phyloP scores from a whole-genome alignment of 2,329 filamentous ascomycete species.

The Hypoxylon sp. region DNA sequence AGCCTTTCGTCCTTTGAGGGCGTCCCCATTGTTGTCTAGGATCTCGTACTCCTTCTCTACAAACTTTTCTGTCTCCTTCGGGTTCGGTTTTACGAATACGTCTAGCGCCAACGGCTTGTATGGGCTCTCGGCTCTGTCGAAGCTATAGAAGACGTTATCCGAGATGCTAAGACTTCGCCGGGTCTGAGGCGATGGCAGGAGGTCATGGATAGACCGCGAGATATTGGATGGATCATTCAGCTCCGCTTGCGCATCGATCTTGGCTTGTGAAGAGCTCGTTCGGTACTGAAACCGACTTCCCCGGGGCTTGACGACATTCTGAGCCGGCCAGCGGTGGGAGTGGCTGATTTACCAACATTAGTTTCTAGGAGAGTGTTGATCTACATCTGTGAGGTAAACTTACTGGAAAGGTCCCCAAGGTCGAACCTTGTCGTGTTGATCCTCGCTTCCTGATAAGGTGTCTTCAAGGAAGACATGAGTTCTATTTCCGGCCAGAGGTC shows the following conservation, averaged over 20 bases:
- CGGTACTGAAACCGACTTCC: conserved; percentile 45
- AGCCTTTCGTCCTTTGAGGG: conserved; percentile 60
- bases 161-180: conserved; percentile 46
- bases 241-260: conserved; percentile 54
- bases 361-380: background rate
- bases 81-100: conserved; percentile 55
- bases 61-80: conserved; percentile 59
- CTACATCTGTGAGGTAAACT: conserved; percentile 36
- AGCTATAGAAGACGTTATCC: conserved; percentile 60
- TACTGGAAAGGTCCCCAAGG: conserved; percentile 55
- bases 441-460: conserved; percentile 47
- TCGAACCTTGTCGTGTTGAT: conserved; percentile 54
- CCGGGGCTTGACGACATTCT: conserved; percentile 57
- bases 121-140: conserved; percentile 58
- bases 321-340: conserved; percentile 35
- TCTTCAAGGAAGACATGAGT: conserved; percentile 26
- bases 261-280: conserved; percentile 51
- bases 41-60: conserved; percentile 64
- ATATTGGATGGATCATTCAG: conserved; percentile 53
- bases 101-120: conserved; percentile 57
- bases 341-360: conserved; percentile 33
- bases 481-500: conserved; percentile 50
- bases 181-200: conserved; percentile 47
- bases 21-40: conserved; percentile 60
- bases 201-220: conserved; percentile 55